A percentile compares a stretch with the other conserved stretches of the same genome.
Conservation (phyloP, 352 stramenopile genomes). For the Globisporangium spiculum region DNA sequence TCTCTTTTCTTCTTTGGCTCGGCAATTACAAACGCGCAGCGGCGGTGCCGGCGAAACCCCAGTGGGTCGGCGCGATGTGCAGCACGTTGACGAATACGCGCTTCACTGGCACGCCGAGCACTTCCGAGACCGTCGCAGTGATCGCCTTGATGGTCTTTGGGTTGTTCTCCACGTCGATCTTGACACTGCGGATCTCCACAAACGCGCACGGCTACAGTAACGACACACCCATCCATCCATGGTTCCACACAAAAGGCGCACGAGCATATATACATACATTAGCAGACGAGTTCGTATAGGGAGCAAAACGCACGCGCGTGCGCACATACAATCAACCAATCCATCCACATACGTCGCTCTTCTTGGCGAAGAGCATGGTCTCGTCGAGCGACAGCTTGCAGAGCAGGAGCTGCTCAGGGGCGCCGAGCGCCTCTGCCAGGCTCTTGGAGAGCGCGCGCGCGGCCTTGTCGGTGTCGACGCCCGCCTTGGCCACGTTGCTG, state of each 20-base stretch:
- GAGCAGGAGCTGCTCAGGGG: slow-evolving; percentile 18
- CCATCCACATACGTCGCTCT: background rate
- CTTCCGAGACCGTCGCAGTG: slow-evolving; percentile 11
- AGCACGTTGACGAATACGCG: slow-evolving; percentile 44
- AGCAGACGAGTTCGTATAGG: no score
- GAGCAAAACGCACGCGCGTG: background rate
- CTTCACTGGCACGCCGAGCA: slow-evolving; percentile 23
- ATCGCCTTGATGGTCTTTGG: slow-evolving; percentile 20
- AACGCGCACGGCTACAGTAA: slow-evolving; percentile 23
- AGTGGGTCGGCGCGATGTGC: slow-evolving; percentile 31
- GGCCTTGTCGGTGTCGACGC: slow-evolving; percentile 17
- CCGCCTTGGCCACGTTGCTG: slow-evolving; percentile 21
- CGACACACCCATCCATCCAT: background rate
- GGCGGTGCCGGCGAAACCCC: slow-evolving; percentile 19
- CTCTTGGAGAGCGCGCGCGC: slow-evolving; percentile 22
- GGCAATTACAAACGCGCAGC: background rate
- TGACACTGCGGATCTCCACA: slow-evolving; percentile 28
- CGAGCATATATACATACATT: background rate
- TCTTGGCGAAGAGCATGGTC: slow-evolving; percentile 21
- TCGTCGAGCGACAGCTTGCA: slow-evolving; percentile 25
- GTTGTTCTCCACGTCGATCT: slow-evolving; percentile 28
- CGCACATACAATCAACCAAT: background rate
- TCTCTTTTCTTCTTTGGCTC: no score
- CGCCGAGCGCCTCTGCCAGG: slow-evolving; percentile 17
- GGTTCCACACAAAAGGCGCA: background rate